Percentiles rank a stretch among this genome's conserved stretches.
These are phyloP conservation scores for Picochlorum sp. DNA, from an alignment of 139 green algal genomes.

Conservation along the genomic window DNA sequence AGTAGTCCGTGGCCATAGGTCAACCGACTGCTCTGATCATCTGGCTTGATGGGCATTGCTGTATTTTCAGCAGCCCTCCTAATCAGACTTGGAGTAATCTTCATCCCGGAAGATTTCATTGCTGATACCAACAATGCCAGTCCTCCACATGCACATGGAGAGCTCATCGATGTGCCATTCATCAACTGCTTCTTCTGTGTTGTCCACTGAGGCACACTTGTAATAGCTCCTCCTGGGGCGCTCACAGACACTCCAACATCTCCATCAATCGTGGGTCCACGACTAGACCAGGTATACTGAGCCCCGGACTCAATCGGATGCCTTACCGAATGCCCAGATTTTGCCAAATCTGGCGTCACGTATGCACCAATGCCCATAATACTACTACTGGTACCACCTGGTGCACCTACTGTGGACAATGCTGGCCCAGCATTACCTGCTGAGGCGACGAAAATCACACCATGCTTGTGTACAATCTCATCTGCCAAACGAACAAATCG, in stretches of 20 bases:
- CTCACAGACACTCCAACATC: slow-evolving; percentile 64
- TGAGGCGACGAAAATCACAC: slow-evolving; percentile 70
- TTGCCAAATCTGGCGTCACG: slow-evolving; percentile 68
- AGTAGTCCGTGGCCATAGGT: slow-evolving; percentile 79
- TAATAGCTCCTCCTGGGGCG: slow-evolving; percentile 62
- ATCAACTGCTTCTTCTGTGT: slow-evolving; percentile 68
- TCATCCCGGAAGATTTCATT: slow-evolving; percentile 37
- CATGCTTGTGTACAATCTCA: slow-evolving; percentile 77
- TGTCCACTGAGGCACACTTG: slow-evolving; percentile 75
- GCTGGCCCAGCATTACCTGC: slow-evolving; percentile 81
- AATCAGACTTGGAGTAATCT: slow-evolving; percentile 33
- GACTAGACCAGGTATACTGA: slow-evolving; percentile 75
- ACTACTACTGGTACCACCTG: slow-evolving; percentile 60
- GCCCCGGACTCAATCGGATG: slow-evolving; percentile 27
- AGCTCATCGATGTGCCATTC: slow-evolving; percentile 81
- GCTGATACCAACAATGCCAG: slow-evolving; percentile 72
- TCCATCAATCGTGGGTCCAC: slow-evolving; percentile 69
- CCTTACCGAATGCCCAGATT: slow-evolving; percentile 60
- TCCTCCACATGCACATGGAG: slow-evolving; percentile 64
- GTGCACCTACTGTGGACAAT: slow-evolving; percentile 76
- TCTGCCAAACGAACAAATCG: slow-evolving; percentile 53
- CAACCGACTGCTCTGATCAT: slow-evolving; percentile 40
- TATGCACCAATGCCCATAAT: slow-evolving; percentile 78
- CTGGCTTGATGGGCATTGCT: slow-evolving; percentile 26
- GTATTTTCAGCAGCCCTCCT: slow-evolving; percentile 66